Evolutionary conservation across 768 basidiomycete species (phyloP).

Genomic region (Amanita subjunquillea): DNA sequence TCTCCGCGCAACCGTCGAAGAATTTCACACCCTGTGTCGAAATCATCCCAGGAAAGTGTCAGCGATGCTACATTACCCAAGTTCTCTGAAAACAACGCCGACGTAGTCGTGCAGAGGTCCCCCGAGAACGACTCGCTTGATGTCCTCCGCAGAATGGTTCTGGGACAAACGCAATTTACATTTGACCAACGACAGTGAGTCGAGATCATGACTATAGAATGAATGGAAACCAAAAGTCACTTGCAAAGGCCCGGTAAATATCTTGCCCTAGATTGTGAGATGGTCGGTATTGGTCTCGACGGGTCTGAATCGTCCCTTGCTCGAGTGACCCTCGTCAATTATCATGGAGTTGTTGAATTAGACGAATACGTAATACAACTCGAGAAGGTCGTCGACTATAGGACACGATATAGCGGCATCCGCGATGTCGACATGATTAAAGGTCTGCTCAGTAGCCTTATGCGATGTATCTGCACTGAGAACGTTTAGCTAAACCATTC

Average conservation of each 20-base stretch:
- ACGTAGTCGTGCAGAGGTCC: background rate
- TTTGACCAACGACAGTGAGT: conserved; percentile 36
- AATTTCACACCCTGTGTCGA: conserved; percentile 1
- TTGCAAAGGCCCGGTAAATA: conserved; percentile 53
- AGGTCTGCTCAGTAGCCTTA: conserved; percentile 27
- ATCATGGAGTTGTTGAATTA: conserved; percentile 64
- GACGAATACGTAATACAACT: conserved; percentile 83
- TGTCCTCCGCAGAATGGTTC: conserved; percentile 40
- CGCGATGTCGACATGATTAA: conserved; percentile 62
- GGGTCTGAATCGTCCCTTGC: conserved; percentile 80
- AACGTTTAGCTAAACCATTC: conserved; percentile 60
- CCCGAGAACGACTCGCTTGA: conserved; percentile 41
- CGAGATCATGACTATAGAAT: background rate
- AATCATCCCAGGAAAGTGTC: background rate
- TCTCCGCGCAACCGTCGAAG: conserved; percentile 12
- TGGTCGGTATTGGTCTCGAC: conserved; percentile 90
- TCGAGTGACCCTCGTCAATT: conserved; percentile 86
- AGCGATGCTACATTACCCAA: background rate
- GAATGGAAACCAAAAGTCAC: background rate
- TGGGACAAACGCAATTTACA: conserved; percentile 31
- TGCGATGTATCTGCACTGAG: background rate
- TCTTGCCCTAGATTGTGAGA: conserved; percentile 90
- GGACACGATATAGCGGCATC: conserved; percentile 86
- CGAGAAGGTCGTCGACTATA: conserved; percentile 86
- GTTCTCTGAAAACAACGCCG: background rate